These are phyloP conservation scores for Candida tetrigidarum DNA, from an alignment of 1,139 yeast genomes.

Conservation along the genomic window DNA sequence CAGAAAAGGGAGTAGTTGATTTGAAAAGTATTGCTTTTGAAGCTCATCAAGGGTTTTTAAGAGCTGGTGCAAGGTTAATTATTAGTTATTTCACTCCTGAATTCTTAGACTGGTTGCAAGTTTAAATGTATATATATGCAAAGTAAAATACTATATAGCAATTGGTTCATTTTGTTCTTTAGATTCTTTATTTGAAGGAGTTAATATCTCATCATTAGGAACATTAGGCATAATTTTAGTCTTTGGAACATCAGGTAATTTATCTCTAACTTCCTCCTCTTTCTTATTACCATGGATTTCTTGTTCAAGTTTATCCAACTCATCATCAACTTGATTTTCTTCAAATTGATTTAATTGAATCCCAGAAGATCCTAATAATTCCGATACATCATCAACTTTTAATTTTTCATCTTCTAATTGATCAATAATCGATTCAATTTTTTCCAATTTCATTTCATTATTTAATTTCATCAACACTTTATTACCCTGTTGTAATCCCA, in stretches of 20 bases:
- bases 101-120: conserved; percentile 86
- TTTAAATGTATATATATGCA: conserved; percentile 8
- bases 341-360: conserved; percentile 54
- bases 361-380: conserved; percentile 43
- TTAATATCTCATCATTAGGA: conserved; percentile 12
- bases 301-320: conserved; percentile 53
- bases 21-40: conserved; percentile 90
- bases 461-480: conserved; percentile 74
- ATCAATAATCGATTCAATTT: conserved; percentile 83
- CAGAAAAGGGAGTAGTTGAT: conserved; percentile 93
- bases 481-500: conserved; percentile 82
- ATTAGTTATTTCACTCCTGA: conserved; percentile 96
- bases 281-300: conserved; percentile 35
- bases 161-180: conserved; percentile 22
- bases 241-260: conserved; percentile 25
- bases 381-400: conserved; percentile 71
- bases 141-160: conserved; percentile 14
- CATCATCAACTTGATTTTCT: conserved; percentile 71
- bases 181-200: conserved; percentile 12
- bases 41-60: conserved; percentile 84
- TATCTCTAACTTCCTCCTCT: conserved; percentile 10
- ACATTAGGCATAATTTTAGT: conserved; percentile 25
- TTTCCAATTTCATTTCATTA: conserved; percentile 74
- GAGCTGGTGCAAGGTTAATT: conserved; percentile 95
- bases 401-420: conserved; percentile 81